Evolutionary conservation across 1,284 basidiomycete genomes (phyloP).

Genomic region (Meira nashicola): DNA sequence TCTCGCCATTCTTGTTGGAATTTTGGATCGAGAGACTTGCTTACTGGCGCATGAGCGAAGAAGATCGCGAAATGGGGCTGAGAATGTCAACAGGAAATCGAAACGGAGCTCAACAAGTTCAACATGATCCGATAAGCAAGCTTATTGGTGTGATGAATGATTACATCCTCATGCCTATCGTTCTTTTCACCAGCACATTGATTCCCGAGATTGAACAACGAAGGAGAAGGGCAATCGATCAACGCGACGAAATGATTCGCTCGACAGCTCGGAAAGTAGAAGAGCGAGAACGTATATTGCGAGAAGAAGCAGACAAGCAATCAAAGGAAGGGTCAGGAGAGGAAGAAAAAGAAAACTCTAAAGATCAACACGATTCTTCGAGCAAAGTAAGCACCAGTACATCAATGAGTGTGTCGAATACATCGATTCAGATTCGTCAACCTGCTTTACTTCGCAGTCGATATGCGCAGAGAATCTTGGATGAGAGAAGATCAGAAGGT

Average conservation of each 20-base stretch:
- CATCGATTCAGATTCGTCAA: background rate
- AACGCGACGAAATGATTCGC: slow-evolving; percentile 18
- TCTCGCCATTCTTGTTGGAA: slow-evolving; percentile 17
- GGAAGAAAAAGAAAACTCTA: background rate
- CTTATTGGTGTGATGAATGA: background rate
- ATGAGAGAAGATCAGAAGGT: background rate
- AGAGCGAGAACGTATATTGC: slow-evolving; percentile 7
- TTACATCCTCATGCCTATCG: slow-evolving; percentile 17
- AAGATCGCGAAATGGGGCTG: slow-evolving; percentile 31
- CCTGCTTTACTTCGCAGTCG: background rate
- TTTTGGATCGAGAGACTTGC: slow-evolving; percentile 31
- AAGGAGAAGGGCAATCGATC: slow-evolving; percentile 29
- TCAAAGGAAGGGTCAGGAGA: background rate
- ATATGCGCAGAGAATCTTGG: slow-evolving; percentile 5
- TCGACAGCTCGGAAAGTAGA: slow-evolving; percentile 11
- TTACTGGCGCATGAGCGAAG: slow-evolving; percentile 24
- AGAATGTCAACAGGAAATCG: background rate
- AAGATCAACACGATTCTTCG: background rate
- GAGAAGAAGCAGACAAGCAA: background rate
- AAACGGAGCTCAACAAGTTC: background rate
- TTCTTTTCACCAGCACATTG: slow-evolving; percentile 31
- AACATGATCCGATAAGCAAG: background rate
- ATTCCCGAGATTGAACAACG: slow-evolving; percentile 32
- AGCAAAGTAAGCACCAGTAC: background rate
- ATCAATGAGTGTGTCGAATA: background rate